Evolutionary conservation across 176 grass and related monocot genomes (phyloP), one percentile per base, ranked within the genome.

Genomic region (Rhynchospora breviuscula): DNA sequence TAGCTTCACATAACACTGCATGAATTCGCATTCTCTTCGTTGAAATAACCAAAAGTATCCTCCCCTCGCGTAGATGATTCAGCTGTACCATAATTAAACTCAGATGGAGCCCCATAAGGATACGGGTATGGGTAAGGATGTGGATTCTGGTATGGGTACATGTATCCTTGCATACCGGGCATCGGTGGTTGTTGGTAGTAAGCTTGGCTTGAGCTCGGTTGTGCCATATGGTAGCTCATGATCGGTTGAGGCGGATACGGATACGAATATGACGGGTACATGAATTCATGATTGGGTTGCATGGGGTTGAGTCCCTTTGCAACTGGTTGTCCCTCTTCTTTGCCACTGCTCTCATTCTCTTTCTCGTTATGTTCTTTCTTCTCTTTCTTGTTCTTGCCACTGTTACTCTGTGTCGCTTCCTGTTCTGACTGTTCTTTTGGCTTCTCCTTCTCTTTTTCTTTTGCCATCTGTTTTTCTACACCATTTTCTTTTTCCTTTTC

Each of bases 201-300:
- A 1, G 93, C 92, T 29, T 90, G 81, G 87, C 93, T 96, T 2
- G 89, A 56, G 74, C 83, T 91, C 26, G 93, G 93, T 49, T 91
- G 91, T 46, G 89, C 74, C 56, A 86, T 67, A 85, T 93, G 84
- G 87, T 93, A 96, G 87, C 90, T 93, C 87, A 93, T 89, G 87
- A 91, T 84, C 26, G 90, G 89, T 81, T 88, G 93, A 81, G 87
- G 48, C 57, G 85, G 23, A 78, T 75, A 87, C 17, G 87, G 85
- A 59, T 80, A 87, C 64, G 80, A 40, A 75, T 71, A 22, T 4
- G 74, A 79, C 18, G 70, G 79, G 66, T 78, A 26, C 80, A 29
- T 67, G 45, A 84, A 44, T 26, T 52, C 79, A 14, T 46, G 26
- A 14, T 67, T 70, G 3, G 80, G 78, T 56, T 85, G 60, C 0